A percentile compares a stretch with the other conserved stretches of the same genome.
Evolutionary conservation across 108 stramenopile genomes (phyloP).

Genomic region (Nitzschia sp.): DNA sequence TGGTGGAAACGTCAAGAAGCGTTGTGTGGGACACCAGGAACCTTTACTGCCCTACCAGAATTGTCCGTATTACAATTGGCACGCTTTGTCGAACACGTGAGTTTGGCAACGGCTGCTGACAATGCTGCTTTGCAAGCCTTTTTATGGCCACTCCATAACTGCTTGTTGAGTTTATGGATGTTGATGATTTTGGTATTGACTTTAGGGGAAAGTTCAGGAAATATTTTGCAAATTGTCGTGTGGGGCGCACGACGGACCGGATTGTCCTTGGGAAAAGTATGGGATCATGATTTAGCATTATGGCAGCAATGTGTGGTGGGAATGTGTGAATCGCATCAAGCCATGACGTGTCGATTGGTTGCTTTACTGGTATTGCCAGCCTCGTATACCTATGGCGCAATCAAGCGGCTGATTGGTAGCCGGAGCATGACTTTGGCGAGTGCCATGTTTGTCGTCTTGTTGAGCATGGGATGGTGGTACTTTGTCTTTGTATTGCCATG

Average conservation of each 20-base stretch:
- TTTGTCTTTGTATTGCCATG: constrained; percentile 71
- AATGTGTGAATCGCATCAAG: constrained; percentile 74
- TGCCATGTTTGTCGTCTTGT: constrained; percentile 12
- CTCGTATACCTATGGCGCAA: constrained; percentile 20
- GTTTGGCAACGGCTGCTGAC: constrained; percentile 37
- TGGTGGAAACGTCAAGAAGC: constrained; percentile 90
- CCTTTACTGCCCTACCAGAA: constrained; percentile 64
- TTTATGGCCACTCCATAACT: constrained; percentile 86
- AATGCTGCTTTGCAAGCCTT: constrained; percentile 61
- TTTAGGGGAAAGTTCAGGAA: constrained; percentile 36
- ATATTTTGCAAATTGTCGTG: constrained; percentile 57
- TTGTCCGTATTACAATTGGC: constrained; percentile 53
- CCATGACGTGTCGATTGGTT: constrained; percentile 62
- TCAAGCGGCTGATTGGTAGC: constrained; percentile 22
- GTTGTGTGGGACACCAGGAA: constrained; percentile 54
- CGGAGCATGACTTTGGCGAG: constrained; percentile 45
- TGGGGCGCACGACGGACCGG: constrained; percentile 79
- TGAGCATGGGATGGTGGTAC: constrained; percentile 59
- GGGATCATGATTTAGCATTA: constrained; percentile 58
- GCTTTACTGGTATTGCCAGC: constrained; percentile 72
- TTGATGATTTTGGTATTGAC: constrained; percentile 61
- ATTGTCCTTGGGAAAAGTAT: constrained; percentile 48
- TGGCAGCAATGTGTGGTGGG: constrained; percentile 38
- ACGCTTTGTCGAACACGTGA: constrained; percentile 54
- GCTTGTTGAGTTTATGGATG: constrained; percentile 76